Evolutionary conservation across 169 alveolate species (phyloP).

Genomic region (Eimeria falciformis): DNA sequence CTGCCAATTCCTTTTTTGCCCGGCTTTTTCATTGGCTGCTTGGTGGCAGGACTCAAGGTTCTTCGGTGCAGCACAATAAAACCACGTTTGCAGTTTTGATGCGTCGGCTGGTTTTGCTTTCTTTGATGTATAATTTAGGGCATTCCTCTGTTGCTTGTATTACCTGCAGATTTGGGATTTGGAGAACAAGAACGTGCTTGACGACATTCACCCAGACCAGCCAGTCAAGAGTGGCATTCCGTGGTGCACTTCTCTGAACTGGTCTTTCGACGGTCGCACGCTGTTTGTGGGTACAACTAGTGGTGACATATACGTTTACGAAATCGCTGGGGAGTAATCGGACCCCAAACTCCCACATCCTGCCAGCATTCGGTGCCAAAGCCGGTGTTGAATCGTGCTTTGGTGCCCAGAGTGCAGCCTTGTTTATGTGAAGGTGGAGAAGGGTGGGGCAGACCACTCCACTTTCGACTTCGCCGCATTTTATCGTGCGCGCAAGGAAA

Average conservation of each 20-base stretch:
- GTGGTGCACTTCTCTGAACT: constrained; percentile 95
- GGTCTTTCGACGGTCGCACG: constrained; percentile 95
- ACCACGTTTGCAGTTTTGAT: not conserved
- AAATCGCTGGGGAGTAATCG: constrained; percentile 79
- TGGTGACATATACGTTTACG: constrained; percentile 93
- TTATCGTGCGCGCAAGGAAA: constrained; percentile 35
- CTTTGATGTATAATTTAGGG: not conserved
- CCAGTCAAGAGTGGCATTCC: constrained; percentile 94
- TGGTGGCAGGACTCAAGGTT: not conserved
- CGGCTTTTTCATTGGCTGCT: not conserved
- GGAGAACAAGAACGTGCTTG: constrained; percentile 94
- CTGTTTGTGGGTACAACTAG: constrained; percentile 95
- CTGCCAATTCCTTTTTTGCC: not conserved
- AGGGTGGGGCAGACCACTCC: not conserved
- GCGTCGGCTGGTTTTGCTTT: not conserved
- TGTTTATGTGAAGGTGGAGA: constrained; percentile 21
- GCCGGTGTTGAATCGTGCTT: not conserved
- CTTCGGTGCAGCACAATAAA: not conserved
- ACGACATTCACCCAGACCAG: constrained; percentile 92
- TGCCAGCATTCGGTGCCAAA: not conserved
- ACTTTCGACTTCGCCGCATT: constrained; percentile 41
- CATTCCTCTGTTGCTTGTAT: not conserved
- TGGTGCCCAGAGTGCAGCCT: not conserved
- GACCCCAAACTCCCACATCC: constrained; percentile 1
- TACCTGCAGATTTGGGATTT: constrained; percentile 91